A percentile compares a stretch with the other conserved stretches of the same genome.
phyloP scores from a whole-genome alignment of 2,329 filamentous ascomycete species.

The Chaetomium strumarium region DNA sequence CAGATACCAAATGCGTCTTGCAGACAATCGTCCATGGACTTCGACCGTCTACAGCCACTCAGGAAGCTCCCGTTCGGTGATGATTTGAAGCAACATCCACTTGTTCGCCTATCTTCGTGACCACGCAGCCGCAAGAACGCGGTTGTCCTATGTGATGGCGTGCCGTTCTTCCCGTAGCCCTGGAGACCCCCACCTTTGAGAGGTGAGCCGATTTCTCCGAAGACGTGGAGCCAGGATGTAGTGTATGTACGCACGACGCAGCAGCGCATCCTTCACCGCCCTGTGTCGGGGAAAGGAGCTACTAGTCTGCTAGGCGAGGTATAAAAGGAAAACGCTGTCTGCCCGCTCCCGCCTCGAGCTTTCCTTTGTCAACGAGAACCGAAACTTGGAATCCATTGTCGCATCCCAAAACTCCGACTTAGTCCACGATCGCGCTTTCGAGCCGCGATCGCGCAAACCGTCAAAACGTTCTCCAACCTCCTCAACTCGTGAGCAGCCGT shows the following conservation, averaged over 20 bases:
- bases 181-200: constrained; percentile 8
- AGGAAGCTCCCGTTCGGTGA: no score
- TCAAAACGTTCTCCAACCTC: constrained; percentile 98
- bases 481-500: constrained; percentile 74
- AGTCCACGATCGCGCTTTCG: constrained; percentile 47
- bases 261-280: constrained; percentile 16
- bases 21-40: no score
- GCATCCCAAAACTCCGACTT: neutral
- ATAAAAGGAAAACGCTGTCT: constrained; percentile 11
- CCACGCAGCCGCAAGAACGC: no score
- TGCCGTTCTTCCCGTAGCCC: neutral
- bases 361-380: constrained; percentile 8
- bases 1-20: no score
- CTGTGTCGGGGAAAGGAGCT: neutral
- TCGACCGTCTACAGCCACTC: no score
- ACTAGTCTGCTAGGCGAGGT: neutral
- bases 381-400: neutral
- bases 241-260: neutral
- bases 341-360: constrained; percentile 2
- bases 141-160: no score
- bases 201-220: constrained; percentile 17
- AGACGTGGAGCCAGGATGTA: constrained; percentile 16
- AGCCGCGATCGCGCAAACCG: constrained; percentile 58
- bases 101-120: no score
- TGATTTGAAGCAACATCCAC: no score